Percentiles rank a stretch among this genome's conserved stretches.
These are phyloP conservation scores for Suhomyces sp. DNA, from an alignment of 805 yeast species.

Conservation along the genomic window DNA sequence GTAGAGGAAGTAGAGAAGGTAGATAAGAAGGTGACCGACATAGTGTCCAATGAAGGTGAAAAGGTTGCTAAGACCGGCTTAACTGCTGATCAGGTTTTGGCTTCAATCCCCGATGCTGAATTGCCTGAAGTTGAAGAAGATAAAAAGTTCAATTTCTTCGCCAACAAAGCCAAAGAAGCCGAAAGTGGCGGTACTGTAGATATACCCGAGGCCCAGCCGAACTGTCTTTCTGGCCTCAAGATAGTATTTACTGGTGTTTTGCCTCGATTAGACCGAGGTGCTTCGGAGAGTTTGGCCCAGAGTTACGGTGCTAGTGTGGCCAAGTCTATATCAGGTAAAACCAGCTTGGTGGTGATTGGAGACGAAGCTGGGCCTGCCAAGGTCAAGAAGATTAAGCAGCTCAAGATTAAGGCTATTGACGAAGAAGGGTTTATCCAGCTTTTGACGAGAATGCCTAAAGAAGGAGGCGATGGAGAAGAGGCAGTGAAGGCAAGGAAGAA, in stretches of 20 bases:
- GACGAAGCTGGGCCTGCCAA: slow-evolving; percentile 97
- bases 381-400: slow-evolving; percentile 70
- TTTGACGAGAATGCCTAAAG: slow-evolving; percentile 77
- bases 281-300: slow-evolving; percentile 73
- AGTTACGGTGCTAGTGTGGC: slow-evolving; percentile 90
- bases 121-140: slow-evolving; percentile 55
- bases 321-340: slow-evolving; percentile 77
- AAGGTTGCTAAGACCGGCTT: no score
- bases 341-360: slow-evolving; percentile 87
- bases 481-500: slow-evolving; percentile 74
- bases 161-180: slow-evolving; percentile 21
- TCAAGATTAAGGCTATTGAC: slow-evolving; percentile 74
- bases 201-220: slow-evolving; percentile 78
- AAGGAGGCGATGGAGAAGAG: slow-evolving; percentile 81
- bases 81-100: slow-evolving; percentile 46
- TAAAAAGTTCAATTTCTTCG: slow-evolving; percentile 55
- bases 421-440: slow-evolving; percentile 83
- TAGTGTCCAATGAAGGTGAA: neutral
- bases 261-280: slow-evolving; percentile 74
- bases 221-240: slow-evolving; percentile 84
- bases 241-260: slow-evolving; percentile 91
- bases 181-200: slow-evolving; percentile 27
- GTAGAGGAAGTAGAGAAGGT: neutral
- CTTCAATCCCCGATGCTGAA: slow-evolving; percentile 71
- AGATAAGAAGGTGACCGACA: slow-evolving; percentile 4